phyloP scores from a whole-genome alignment of 2,329 filamentous ascomycete genomes.

The Fusarium pilosicola region DNA sequence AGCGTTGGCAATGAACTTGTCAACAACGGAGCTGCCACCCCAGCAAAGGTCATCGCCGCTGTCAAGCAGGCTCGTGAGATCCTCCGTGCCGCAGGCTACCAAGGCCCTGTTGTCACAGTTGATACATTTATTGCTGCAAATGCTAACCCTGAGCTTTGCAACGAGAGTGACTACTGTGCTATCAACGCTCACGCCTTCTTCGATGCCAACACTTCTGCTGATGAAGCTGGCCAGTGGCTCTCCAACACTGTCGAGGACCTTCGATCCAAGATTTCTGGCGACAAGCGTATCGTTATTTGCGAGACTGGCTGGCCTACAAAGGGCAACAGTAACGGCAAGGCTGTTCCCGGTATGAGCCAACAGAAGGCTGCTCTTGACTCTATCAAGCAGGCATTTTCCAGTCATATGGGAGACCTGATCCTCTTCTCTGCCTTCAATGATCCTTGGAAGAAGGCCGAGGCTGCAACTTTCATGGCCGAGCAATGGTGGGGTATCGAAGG shows the following conservation, averaged over 20 bases:
- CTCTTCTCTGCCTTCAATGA: constrained; percentile 86
- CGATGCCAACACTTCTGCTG: constrained; percentile 69
- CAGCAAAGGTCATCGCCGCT: constrained; percentile 65
- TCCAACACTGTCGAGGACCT: constrained; percentile 61
- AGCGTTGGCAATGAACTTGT: constrained; percentile 85
- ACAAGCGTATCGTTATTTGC: constrained; percentile 76
- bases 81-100: constrained; percentile 72
- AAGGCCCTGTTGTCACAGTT: constrained; percentile 79
- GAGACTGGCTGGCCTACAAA: constrained; percentile 86
- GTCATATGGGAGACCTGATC: constrained; percentile 64
- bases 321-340: constrained; percentile 71
- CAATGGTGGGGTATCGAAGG: constrained; percentile 76
- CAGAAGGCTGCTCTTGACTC: constrained; percentile 73
- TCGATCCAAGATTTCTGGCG: constrained; percentile 53
- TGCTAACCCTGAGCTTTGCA: constrained; percentile 74
- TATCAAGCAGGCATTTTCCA: constrained; percentile 68
- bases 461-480: constrained; percentile 75
- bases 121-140: constrained; percentile 80
- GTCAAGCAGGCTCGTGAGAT: constrained; percentile 66
- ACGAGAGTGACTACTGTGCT: constrained; percentile 79
- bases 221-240: constrained; percentile 74
- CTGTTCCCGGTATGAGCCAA: constrained; percentile 74
- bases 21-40: constrained; percentile 67
- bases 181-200: constrained; percentile 90
- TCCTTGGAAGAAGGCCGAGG: constrained; percentile 75